Evolutionary conservation across 208 protist genomes (phyloP).

Genomic region (Trypanosoma grayi): DNA sequence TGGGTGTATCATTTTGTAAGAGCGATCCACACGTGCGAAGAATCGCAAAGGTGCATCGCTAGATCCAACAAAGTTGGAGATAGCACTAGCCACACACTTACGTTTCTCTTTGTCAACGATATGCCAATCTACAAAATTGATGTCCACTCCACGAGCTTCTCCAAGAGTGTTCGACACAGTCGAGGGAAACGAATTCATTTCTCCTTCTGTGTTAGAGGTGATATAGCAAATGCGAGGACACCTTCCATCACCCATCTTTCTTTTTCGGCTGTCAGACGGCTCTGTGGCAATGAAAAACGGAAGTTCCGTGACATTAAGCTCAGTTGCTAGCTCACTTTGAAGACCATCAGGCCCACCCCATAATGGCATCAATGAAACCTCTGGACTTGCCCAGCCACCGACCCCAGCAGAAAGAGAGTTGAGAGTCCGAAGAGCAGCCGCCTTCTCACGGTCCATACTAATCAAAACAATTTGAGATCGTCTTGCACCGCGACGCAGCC

Average conservation of each 20-base stretch:
- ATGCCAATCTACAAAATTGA: constrained; percentile 32
- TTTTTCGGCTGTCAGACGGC: constrained; percentile 22
- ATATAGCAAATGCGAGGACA: constrained; percentile 23
- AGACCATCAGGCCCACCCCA: constrained; percentile 75
- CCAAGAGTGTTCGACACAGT: not conserved
- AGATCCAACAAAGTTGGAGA: constrained; percentile 33
- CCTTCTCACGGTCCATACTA: constrained; percentile 67
- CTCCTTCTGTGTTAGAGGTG: constrained; percentile 4
- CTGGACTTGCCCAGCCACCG: constrained; percentile 52
- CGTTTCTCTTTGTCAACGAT: constrained; percentile 24
- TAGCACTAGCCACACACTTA: constrained; percentile 11
- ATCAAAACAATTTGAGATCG: constrained; percentile 83
- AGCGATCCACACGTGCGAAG: constrained; percentile 39
- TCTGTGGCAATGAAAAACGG: constrained; percentile 64
- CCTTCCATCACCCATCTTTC: constrained; percentile 14
- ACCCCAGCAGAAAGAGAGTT: constrained; percentile 30
- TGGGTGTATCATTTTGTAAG: constrained; percentile 44
- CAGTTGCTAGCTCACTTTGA: constrained; percentile 58
- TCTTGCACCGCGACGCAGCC: constrained; percentile 34
- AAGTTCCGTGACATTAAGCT: constrained; percentile 49
- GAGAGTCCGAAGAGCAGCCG: constrained; percentile 30
- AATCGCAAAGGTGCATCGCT: constrained; percentile 59
- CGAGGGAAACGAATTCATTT: not conserved
- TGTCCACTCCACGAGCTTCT: not conserved
- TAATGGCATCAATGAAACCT: constrained; percentile 69